Percentiles rank a stretch among this genome's conserved stretches.
These are phyloP conservation scores for Globisporangium splendens DNA, from an alignment of 352 stramenopile species.

Conservation along the genomic window DNA sequence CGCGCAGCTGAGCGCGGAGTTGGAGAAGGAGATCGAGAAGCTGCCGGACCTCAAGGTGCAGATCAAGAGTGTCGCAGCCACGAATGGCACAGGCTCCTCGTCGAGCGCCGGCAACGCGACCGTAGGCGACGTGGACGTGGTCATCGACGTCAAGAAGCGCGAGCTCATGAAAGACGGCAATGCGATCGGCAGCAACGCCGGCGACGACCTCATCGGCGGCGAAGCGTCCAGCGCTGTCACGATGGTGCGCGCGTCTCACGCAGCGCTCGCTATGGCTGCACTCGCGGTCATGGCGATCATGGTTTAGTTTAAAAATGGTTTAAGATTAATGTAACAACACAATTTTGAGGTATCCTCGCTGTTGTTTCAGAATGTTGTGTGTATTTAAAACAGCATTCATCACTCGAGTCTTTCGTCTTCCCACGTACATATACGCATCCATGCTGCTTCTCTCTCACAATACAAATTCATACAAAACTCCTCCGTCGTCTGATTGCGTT, in stretches of 20 bases:
- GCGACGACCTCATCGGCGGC: not conserved
- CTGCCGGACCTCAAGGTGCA: slow-evolving; percentile 23
- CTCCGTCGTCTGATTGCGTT: slow-evolving; percentile 10
- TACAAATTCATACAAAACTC: slow-evolving; percentile 68
- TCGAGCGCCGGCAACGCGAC: not conserved
- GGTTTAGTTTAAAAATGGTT: not conserved
- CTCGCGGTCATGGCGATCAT: slow-evolving; percentile 8
- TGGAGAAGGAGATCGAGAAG: slow-evolving; percentile 19
- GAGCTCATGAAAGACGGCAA: slow-evolving; percentile 28
- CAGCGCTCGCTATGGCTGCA: not conserved
- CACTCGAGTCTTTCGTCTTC: too few species aligned
- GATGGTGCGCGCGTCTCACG: slow-evolving; percentile 4
- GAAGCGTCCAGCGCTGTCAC: not conserved
- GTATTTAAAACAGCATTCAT: not conserved
- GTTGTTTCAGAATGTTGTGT: too few species aligned
- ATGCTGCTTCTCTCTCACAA: slow-evolving; percentile 28
- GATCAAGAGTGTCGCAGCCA: slow-evolving; percentile 15
- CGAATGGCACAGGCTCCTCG: not conserved
- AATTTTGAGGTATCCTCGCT: too few species aligned
- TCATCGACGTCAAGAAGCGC: slow-evolving; percentile 45
- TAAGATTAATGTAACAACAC: slow-evolving; percentile 1
- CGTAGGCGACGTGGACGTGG: slow-evolving; percentile 24
- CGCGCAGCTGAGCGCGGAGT: slow-evolving; percentile 10
- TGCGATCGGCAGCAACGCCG: slow-evolving; percentile 5
- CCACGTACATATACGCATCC: too few species aligned